A percentile compares a stretch with the other conserved stretches of the same genome.
Conservation (phyloP, 345 rosid species). For the Gynandropsis gynandra region DNA sequence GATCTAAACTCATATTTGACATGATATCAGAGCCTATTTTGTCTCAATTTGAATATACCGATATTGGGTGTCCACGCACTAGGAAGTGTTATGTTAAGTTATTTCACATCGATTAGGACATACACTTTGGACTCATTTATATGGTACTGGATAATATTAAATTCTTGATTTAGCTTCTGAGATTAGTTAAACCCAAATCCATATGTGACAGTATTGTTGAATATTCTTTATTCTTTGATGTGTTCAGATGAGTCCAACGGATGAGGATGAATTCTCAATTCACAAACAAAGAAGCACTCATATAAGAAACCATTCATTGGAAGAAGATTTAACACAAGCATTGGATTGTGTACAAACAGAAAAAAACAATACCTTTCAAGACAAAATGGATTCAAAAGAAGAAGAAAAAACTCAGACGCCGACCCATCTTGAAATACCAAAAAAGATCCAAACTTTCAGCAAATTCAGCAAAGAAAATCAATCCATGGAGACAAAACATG, state of each 20-base stretch:
- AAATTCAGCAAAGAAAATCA: slow-evolving; percentile 19
- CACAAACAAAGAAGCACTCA: slow-evolving; percentile 45
- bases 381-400: slow-evolving; percentile 22
- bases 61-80: too few species aligned
- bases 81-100: too few species aligned
- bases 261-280: slow-evolving; percentile 40
- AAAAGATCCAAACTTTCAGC: slow-evolving; percentile 24
- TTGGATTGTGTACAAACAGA: slow-evolving; percentile 31
- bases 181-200: neutral
- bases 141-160: too few species aligned
- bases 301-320: slow-evolving; percentile 53
- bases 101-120: too few species aligned
- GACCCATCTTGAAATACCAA: slow-evolving; percentile 43
- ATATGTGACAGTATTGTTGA: slow-evolving; percentile 20
- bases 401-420: slow-evolving; percentile 28
- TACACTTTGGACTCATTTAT: too few species aligned
- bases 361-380: slow-evolving; percentile 25
- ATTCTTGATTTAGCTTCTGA: too few species aligned
- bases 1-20: too few species aligned
- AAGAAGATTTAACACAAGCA: slow-evolving; percentile 33
- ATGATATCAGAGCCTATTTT: too few species aligned
- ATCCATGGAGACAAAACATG: slow-evolving; percentile 17
- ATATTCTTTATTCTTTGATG: neutral
- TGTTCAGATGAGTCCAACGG: slow-evolving; percentile 63
- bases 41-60: too few species aligned